Conservation (phyloP, 2,329 filamentous ascomycete genomes). For the Ceratocystis eucalypticola region DNA sequence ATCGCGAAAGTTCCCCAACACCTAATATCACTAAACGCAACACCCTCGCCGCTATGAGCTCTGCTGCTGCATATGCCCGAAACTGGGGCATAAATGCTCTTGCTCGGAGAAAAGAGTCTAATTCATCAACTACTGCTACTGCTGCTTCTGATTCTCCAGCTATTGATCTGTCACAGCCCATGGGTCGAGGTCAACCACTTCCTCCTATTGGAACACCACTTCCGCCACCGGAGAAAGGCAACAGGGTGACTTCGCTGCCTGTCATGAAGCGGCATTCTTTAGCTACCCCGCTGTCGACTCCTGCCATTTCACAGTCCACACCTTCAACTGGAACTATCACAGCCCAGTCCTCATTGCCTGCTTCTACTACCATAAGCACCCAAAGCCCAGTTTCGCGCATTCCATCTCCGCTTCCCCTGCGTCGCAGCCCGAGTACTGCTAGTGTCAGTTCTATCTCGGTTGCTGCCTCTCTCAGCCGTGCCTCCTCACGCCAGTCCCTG, state of each 20-base stretch:
- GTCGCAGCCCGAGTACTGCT: constrained; percentile 14
- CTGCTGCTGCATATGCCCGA: constrained; percentile 41
- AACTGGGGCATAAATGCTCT: constrained; percentile 48
- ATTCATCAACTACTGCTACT: constrained; percentile 13
- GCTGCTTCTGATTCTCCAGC: constrained; percentile 13
- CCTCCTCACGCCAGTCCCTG: constrained; percentile 15
- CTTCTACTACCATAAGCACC: not conserved
- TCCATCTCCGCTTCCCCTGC: constrained; percentile 12
- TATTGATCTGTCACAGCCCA: constrained; percentile 49
- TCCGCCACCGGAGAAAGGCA: constrained; percentile 50
- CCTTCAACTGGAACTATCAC: constrained; percentile 25
- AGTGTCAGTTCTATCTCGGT: constrained; percentile 4
- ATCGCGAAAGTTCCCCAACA: not conserved
- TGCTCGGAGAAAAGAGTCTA: constrained; percentile 32
- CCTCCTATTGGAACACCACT: constrained; percentile 70
- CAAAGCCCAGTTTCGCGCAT: constrained; percentile 10
- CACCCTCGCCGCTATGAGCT: constrained; percentile 41
- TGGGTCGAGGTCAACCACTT: constrained; percentile 69
- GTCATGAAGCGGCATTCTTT: constrained; percentile 48
- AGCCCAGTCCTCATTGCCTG: constrained; percentile 31
- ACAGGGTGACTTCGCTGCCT: constrained; percentile 42
- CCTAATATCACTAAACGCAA: constrained; percentile 22
- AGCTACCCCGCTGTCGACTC: not conserved
- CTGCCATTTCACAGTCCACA: not conserved
- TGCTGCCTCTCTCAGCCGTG: constrained; percentile 11